Conservation (phyloP, 2,329 filamentous ascomycete species). For the Leptographium radiaticola region DNA sequence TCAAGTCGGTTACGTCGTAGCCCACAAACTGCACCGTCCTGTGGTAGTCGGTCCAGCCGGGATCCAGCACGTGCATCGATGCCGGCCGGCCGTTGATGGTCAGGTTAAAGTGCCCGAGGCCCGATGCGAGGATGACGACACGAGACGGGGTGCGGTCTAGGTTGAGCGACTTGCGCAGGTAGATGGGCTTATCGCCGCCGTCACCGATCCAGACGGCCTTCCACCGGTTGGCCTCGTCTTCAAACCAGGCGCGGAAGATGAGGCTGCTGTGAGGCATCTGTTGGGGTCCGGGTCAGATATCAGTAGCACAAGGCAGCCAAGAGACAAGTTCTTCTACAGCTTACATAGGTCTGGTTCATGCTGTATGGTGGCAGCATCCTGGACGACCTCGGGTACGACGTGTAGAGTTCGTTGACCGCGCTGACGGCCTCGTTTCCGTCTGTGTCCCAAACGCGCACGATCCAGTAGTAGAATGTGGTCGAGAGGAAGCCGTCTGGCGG, state of each 20-base stretch:
- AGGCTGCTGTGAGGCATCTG: background rate
- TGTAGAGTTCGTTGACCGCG: background rate
- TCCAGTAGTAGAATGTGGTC: background rate
- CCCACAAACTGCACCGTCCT: background rate
- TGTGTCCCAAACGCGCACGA: background rate
- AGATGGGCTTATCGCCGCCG: background rate
- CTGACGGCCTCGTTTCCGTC: background rate
- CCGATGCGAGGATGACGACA: background rate
- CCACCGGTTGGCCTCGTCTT: background rate
- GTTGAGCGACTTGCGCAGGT: background rate
- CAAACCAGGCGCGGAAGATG: background rate
- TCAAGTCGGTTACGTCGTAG: background rate
- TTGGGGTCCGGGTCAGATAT: background rate
- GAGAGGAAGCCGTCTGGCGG: background rate
- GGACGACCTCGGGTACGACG: background rate
- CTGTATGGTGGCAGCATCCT: background rate
- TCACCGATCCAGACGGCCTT: background rate
- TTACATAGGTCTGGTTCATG: background rate
- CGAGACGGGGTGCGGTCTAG: background rate
- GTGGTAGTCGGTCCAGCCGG: background rate
- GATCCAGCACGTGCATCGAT: background rate
- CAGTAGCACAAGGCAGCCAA: background rate
- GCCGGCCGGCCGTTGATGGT: background rate
- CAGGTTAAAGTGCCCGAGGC: background rate
- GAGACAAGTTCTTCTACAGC: background rate